Evolutionary conservation across 192 early-diverging fungal genomes (phyloP), one percentile per base, ranked within the genome.

Genomic region (Coemansia sp.): DNA sequence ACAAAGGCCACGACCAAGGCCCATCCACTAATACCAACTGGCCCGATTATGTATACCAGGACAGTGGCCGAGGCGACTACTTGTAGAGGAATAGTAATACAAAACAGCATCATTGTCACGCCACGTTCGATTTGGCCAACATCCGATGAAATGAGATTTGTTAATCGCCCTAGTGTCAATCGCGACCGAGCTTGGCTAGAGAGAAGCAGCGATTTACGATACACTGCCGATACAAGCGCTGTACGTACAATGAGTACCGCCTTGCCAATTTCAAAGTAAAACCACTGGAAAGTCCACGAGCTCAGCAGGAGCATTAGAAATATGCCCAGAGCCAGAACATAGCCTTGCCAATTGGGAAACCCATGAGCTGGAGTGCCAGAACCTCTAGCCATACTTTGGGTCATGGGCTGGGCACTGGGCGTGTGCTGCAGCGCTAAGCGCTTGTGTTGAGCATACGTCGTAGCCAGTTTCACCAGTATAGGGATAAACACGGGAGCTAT

Each of bases 161-260:
- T 74, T 48, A 80, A 8, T 26, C 58, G 53, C 5, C 77, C 77
- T 20, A 71, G 37, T 36, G 77, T 80, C 31, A 74, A 39, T n/a
- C 63, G 65, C 37, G 77, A 56, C 10, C 75, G 72, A 4, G 81
- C 75, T 24, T 78, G 71, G 24, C 62, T 59, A 9, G 87, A 86
- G 9, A 88, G 83, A 10, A 79, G 65, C 13, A 88, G 67, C 0
- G 87, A 71, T 42, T 88, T 88, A 67, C 87, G 82, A 36, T 86
- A 88, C 20, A 88, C 64, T 38, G 84, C 83, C 2, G 84, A 72
- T 9, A 85, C 73, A 5, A 88, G 69, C 0, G 85, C 80, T 0
- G 85, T 67, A n/a, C 78, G 73, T 21, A 60, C 62, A 67, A 75
- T 62, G 28, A 75, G 51, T 14, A 60, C 63, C 0, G 72, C 77